Conservation (phyloP, 768 basidiomycete genomes). For the Tricholoma matsutake region DNA sequence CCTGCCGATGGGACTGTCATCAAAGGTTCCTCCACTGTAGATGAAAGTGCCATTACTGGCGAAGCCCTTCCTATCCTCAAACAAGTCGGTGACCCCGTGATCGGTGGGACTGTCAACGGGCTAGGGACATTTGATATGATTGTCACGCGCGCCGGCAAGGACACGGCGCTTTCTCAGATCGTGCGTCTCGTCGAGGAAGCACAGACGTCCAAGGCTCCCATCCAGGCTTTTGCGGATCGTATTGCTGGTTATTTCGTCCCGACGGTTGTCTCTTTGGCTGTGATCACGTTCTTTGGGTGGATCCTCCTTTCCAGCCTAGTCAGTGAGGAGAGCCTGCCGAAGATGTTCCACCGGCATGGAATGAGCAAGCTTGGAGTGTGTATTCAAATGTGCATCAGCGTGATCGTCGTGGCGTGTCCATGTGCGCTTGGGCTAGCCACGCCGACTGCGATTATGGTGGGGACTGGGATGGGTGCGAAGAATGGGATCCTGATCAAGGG, state of each 20-base stretch:
- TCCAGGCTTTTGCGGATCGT: constrained; percentile 93
- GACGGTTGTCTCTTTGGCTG: constrained; percentile 77
- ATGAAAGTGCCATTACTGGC: constrained; percentile 96
- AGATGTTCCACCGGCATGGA: constrained; percentile 82
- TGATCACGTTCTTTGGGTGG: constrained; percentile 83
- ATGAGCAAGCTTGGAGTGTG: constrained; percentile 87
- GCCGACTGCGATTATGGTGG: constrained; percentile 99
- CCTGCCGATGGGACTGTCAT: constrained; percentile 94
- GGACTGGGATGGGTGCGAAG: constrained; percentile 93
- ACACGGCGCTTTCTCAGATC: constrained; percentile 95
- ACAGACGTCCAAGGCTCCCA: constrained; percentile 96
- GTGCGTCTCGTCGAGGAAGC: constrained; percentile 97
- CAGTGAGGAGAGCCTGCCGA: constrained; percentile 59
- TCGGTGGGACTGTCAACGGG: constrained; percentile 96
- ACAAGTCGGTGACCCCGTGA: constrained; percentile 78
- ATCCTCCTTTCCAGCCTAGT: constrained; percentile 64
- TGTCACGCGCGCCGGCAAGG: constrained; percentile 92
- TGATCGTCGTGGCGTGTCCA: constrained; percentile 97
- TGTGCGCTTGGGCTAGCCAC: constrained; percentile 96
- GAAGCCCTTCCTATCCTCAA: constrained; percentile 90
- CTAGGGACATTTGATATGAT: constrained; percentile 96
- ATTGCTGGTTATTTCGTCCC: constrained; percentile 97
- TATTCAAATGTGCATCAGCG: constrained; percentile 95
- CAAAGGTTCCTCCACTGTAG: constrained; percentile 81
- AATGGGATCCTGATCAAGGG: constrained; percentile 99